Evolutionary conservation across 257 asterid genomes (phyloP), one percentile per base, ranked within the genome.

Genomic region (Agastache rugosa): DNA sequence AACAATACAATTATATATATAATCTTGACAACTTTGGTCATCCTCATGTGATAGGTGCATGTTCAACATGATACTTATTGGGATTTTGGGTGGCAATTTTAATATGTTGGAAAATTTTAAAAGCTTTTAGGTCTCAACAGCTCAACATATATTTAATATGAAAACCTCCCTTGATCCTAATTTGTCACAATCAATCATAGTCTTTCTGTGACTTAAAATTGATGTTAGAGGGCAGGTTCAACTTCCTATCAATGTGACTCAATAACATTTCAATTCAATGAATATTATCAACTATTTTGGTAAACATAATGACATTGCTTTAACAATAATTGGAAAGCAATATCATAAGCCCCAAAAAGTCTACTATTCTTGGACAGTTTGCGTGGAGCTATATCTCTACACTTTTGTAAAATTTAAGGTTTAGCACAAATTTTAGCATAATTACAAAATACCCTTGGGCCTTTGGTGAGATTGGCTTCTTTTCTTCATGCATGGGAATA

Each of bases 11-110:
- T 71, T 37, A n/a, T n/a, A n/a, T n/a, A n/a, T n/a, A n/a, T n/a
- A 55, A 37, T 69, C 41, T 29, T 29, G 69, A 53, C 66, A 59
- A 65, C 25, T 31, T 35, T 66, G 78, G 71, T 74, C 71, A 65
- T 70, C 64, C 25, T 69, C 74, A 58, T 60, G 75, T 58, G 81
- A 58, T 60, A 37, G 59, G 39, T 50, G 56, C 77, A 77, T 51
- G 62, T 55, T 64, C 71, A 71, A 54, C 81, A 78, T 78, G 74
- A 71, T 54, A 27, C 68, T 69, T 22, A 42, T 63, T 69, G 67
- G 81, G 67, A 35, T 56, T 69, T 56, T 78, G 59, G 75, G 75
- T 78, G 71, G 63, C 74, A 39, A 42, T 72, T 45, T 55, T 44
- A 42, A 75, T 67, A 44, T 31, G 45, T 69, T 50, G n/a, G 31